phyloP scores from a whole-genome alignment of 164 flowering plant species.

The Platanus orientalis region DNA sequence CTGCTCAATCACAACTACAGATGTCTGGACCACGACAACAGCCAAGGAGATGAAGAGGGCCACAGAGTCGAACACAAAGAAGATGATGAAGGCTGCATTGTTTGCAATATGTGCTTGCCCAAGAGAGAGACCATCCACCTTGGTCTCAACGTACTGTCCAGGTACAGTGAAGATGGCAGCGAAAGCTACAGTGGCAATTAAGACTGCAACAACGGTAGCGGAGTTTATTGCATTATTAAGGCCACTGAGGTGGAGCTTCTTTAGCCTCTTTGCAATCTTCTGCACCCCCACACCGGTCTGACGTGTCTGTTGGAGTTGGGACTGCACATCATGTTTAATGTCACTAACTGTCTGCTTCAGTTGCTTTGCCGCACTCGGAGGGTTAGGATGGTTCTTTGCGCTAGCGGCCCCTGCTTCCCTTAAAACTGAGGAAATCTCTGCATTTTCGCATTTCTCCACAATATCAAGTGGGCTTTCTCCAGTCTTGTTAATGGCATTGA shows the following conservation, averaged over 20 bases:
- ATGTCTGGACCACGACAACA: constrained; percentile 74
- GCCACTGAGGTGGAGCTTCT: constrained; percentile 62
- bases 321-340: constrained; percentile 62
- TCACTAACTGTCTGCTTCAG: constrained; percentile 81
- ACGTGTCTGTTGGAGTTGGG: constrained; percentile 63
- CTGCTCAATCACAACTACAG: constrained; percentile 64
- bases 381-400: constrained; percentile 45
- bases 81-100: constrained; percentile 43
- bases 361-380: constrained; percentile 52
- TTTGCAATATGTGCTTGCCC: constrained; percentile 57
- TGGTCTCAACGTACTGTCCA: constrained; percentile 30
- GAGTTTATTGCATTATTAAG: constrained; percentile 73
- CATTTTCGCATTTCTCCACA: constrained; percentile 42
- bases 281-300: constrained; percentile 56
- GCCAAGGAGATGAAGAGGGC: constrained; percentile 73
- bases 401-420: constrained; percentile 47
- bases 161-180: constrained; percentile 49
- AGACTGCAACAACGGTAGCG: constrained; percentile 20
- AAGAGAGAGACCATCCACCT: constrained; percentile 22
- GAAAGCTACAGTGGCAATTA: constrained; percentile 76
- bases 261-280: constrained; percentile 53
- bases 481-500: constrained; percentile 45
- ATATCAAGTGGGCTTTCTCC: constrained; percentile 65
- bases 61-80: constrained; percentile 56
- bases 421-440: constrained; percentile 37